Evolutionary conservation across 306 rosid species (phyloP).

Genomic region (Citrullus colocynthis): DNA sequence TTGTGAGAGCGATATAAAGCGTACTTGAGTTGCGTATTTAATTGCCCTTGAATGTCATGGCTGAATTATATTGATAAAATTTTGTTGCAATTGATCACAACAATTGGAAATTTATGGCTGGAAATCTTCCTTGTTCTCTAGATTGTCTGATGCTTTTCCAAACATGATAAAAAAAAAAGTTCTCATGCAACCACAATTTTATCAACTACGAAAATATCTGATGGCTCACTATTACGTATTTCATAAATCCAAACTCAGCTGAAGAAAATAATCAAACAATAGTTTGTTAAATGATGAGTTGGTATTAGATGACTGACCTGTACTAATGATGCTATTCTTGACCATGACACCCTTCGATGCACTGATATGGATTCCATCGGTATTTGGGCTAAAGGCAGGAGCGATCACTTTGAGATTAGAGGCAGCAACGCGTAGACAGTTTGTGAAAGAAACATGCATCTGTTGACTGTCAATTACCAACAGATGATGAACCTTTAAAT

Average conservation of each 20-base stretch:
- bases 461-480: constrained; percentile 61
- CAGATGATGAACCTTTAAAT: constrained; percentile 42
- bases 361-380: constrained; percentile 92
- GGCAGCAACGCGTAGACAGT: constrained; percentile 50
- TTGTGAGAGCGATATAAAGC: neutral
- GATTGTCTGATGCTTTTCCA: neutral
- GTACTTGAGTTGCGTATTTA: neutral
- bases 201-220: neutral
- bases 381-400: constrained; percentile 70
- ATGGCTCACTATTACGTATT: neutral
- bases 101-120: neutral
- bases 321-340: constrained; percentile 40
- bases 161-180: neutral
- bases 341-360: constrained; percentile 40
- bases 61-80: neutral
- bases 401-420: constrained; percentile 56
- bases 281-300: neutral
- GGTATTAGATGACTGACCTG: constrained; percentile 35
- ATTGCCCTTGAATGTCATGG: neutral
- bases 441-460: constrained; percentile 65
- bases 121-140: neutral
- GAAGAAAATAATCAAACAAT: neutral
- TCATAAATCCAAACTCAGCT: neutral
- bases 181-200: neutral
- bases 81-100: neutral